Conservation (phyloP, 163 green algal species). For the Chlorella variabilis region DNA sequence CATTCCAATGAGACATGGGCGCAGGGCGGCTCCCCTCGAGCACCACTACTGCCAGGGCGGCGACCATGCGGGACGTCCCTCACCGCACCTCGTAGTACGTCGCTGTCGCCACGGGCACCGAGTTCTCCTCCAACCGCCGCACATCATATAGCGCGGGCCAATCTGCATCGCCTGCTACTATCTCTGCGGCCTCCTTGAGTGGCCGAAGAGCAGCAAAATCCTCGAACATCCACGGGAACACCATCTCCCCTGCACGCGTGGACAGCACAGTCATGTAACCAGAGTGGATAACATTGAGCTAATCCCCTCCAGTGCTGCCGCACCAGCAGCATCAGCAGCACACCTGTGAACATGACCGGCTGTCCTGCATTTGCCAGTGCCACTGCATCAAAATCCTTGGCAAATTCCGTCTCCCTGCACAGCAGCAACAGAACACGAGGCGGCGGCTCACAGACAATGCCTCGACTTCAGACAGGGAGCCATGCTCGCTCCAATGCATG, state of each 20-base stretch:
- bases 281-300: no score
- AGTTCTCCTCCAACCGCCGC: constrained; percentile 64
- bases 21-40: no score
- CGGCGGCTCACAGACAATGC: neutral
- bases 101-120: constrained; percentile 75
- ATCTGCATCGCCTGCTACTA: constrained; percentile 69
- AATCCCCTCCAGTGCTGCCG: no score
- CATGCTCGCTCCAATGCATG: no score
- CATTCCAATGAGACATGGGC: no score
- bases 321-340: neutral
- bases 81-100: constrained; percentile 83
- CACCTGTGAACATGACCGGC: constrained; percentile 61
- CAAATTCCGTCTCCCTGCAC: constrained; percentile 58
- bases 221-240: constrained; percentile 97
- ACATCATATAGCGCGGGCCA: constrained; percentile 89
- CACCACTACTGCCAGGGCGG: no score
- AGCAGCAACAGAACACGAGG: no score
- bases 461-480: neutral
- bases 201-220: constrained; percentile 83
- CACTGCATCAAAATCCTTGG: constrained; percentile 74
- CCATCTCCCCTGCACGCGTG: constrained; percentile 83
- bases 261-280: neutral
- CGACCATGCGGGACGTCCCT: no score
- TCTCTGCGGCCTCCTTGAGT: constrained; percentile 74
- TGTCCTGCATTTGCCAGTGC: constrained; percentile 34